A percentile compares a stretch with the other conserved stretches of the same genome.
phyloP scores from a whole-genome alignment of 2,329 filamentous ascomycete species.

The Kalmusia sp. region DNA sequence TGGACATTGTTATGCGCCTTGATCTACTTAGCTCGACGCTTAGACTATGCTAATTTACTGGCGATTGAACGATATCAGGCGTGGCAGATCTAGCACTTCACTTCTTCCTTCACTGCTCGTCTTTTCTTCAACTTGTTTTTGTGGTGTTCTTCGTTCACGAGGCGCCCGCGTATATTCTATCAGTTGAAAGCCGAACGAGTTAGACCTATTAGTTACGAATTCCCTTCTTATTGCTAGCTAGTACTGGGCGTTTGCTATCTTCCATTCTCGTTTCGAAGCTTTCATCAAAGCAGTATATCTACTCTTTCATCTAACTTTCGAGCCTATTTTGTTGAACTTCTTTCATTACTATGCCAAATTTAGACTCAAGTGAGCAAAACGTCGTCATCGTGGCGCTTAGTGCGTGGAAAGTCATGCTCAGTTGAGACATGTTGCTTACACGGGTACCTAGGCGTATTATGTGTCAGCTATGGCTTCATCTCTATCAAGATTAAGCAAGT shows the following conservation, averaged over 20 bases:
- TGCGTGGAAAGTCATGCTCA: slow-evolving; percentile 26
- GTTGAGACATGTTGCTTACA: not conserved
- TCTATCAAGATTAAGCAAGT: slow-evolving; percentile 61
- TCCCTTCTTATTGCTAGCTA: not conserved
- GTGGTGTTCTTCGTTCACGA: not conserved
- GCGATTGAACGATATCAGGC: not conserved
- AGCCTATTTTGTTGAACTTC: not conserved
- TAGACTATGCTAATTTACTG: not conserved
- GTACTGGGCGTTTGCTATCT: not conserved
- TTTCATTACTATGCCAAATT: slow-evolving; percentile 47
- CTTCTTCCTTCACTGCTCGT: not conserved
- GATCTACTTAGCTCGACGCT: not conserved
- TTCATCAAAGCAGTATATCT: not conserved
- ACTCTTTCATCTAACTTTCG: not conserved
- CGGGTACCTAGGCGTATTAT: slow-evolving; percentile 55
- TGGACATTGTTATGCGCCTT: not conserved
- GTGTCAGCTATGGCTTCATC: slow-evolving; percentile 57
- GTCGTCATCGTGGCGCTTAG: slow-evolving; percentile 55
- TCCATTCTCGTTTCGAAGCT: not conserved
- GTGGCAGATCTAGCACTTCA: slow-evolving; percentile 6
- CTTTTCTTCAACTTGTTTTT: not conserved
- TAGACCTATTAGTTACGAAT: not conserved
- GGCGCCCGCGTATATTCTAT: not conserved
- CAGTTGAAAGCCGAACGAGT: not conserved
- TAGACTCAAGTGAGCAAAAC: slow-evolving; percentile 59